Conservation (phyloP, 176 grass and related monocot species). For the Musa acuminata region DNA sequence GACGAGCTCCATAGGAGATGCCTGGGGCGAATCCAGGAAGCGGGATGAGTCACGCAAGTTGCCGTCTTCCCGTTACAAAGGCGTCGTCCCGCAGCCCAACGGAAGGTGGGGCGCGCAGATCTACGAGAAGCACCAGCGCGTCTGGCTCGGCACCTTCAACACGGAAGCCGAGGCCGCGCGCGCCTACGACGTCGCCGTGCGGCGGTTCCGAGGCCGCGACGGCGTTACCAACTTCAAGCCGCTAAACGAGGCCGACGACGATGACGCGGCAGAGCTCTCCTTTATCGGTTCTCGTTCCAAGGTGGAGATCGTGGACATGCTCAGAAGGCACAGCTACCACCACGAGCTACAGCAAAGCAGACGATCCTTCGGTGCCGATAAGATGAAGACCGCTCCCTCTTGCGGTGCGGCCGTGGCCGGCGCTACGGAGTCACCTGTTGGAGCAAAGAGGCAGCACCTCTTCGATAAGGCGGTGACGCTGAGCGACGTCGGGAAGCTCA, state of each 20-base stretch:
- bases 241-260: not conserved
- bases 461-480: not conserved
- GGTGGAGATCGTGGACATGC: not conserved
- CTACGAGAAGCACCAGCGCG: constrained; percentile 91
- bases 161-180: constrained; percentile 37
- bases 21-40: not conserved
- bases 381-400: not conserved
- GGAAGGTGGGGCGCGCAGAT: constrained; percentile 95
- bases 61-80: constrained; percentile 77
- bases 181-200: constrained; percentile 70
- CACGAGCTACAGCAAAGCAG: not conserved
- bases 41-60: constrained; percentile 6
- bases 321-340: not conserved
- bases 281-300: not conserved
- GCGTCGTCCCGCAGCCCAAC: constrained; percentile 92
- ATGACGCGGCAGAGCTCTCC: not conserved
- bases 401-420: not conserved
- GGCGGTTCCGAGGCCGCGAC: not conserved
- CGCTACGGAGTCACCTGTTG: not conserved
- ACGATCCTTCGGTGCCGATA: not conserved
- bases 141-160: constrained; percentile 88
- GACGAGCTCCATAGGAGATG: not conserved
- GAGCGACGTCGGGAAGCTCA: constrained; percentile 6
- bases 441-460: not conserved
- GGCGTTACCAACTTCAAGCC: not conserved